These are phyloP conservation scores for Dillenia suffruticosa DNA, from an alignment of 164 flowering plant species.

Conservation along the genomic window DNA sequence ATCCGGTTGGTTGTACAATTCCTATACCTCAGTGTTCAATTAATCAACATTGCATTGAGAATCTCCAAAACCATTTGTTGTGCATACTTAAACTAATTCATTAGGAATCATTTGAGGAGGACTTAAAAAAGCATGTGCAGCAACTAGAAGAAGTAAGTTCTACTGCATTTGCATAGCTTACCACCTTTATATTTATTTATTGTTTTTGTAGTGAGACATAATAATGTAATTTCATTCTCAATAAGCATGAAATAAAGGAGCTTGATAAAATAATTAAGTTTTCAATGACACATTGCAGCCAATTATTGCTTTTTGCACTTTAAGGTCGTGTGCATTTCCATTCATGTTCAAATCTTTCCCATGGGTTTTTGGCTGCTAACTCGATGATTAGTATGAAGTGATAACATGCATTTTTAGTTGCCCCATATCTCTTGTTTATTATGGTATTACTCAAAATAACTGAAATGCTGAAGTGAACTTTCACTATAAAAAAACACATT, in stretches of 20 bases:
- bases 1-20: conserved; percentile 62
- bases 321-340: too few relatives aligned
- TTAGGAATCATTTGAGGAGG: conserved; percentile 45
- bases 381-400: neutral
- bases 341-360: too few relatives aligned
- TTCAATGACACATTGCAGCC: neutral
- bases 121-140: conserved; percentile 34
- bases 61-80: conserved; percentile 47
- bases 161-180: neutral
- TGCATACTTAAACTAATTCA: conserved; percentile 41
- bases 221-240: neutral
- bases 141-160: conserved; percentile 48
- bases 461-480: too few relatives aligned
- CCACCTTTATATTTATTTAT: neutral
- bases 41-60: conserved; percentile 45
- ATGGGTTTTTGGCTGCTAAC: too few relatives aligned
- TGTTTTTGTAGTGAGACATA: neutral
- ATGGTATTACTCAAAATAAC: neutral
- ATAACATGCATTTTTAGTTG: neutral
- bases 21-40: conserved; percentile 40
- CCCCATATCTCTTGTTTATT: neutral
- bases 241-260: neutral
- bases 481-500: too few relatives aligned
- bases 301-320: too few relatives aligned
- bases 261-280: neutral